These are phyloP conservation scores for Cucurbita ficifolia DNA, from an alignment of 306 rosid species.

Conservation along the genomic window DNA sequence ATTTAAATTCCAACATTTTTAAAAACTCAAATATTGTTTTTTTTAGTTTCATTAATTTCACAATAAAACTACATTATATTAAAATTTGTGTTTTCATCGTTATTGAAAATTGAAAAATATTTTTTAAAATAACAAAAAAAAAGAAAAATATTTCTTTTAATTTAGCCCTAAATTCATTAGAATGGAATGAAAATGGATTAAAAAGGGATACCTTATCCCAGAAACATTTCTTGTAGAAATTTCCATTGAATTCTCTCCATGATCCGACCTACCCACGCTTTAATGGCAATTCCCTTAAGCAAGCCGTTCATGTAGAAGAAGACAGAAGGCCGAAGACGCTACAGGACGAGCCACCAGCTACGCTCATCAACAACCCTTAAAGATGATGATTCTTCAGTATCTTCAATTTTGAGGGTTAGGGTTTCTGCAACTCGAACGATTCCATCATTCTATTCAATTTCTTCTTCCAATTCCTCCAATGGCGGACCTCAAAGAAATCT, in stretches of 20 bases:
- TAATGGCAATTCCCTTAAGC: neutral
- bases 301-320: neutral
- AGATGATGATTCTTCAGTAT: neutral
- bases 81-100: too few relatives aligned
- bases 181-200: too few relatives aligned
- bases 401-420: neutral
- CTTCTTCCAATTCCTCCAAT: neutral
- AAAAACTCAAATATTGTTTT: too few relatives aligned
- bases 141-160: too few relatives aligned
- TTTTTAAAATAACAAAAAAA: too few relatives aligned
- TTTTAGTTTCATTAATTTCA: too few relatives aligned
- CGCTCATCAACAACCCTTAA: neutral
- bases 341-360: neutral
- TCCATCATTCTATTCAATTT: neutral
- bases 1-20: too few relatives aligned
- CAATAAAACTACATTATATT: too few relatives aligned
- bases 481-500: constrained; percentile 29
- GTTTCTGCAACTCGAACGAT: neutral
- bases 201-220: neutral
- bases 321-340: neutral
- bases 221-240: too few relatives aligned
- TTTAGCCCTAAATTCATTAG: too few relatives aligned
- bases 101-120: too few relatives aligned
- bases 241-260: neutral
- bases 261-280: neutral